These are phyloP conservation scores for Westerdykella sp. DNA, from an alignment of 2,329 filamentous ascomycete genomes.

Conservation along the genomic window DNA sequence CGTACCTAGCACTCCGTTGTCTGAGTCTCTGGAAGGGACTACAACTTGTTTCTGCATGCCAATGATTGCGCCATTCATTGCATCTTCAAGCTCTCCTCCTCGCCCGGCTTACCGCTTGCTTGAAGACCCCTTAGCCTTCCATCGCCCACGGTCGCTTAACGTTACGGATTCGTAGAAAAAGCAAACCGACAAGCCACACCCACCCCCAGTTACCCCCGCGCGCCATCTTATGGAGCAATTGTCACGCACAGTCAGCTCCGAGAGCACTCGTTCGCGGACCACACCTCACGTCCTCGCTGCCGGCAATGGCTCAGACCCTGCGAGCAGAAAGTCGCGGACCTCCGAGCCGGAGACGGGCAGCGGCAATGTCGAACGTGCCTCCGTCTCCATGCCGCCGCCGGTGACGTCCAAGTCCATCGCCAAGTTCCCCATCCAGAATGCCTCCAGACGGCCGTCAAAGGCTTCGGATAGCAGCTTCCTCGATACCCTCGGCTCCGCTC, in stretches of 20 bases:
- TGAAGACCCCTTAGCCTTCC: too few relatives aligned
- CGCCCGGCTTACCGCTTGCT: too few relatives aligned
- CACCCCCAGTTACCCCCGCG: not conserved
- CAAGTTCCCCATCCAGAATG: conserved; percentile 30
- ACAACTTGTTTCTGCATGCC: too few relatives aligned
- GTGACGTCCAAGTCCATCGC: conserved; percentile 37
- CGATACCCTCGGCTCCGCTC: conserved; percentile 16
- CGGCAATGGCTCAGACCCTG: conserved; percentile 35
- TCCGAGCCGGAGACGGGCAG: conserved; percentile 56
- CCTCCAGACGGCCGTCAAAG: conserved; percentile 36
- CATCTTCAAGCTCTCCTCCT: too few relatives aligned
- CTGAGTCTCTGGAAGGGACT: too few relatives aligned
- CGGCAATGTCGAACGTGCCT: conserved; percentile 54
- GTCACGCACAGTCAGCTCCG: conserved; percentile 31
- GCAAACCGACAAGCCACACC: too few relatives aligned
- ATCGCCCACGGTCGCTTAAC: not conserved
- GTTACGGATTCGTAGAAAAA: conserved; percentile 1
- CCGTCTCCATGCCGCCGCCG: conserved; percentile 59
- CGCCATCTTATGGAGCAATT: conserved; percentile 28
- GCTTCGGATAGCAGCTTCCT: conserved; percentile 41
- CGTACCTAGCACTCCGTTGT: too few relatives aligned
- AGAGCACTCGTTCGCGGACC: conserved; percentile 35
- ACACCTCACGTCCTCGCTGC: conserved; percentile 44
- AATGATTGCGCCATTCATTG: too few relatives aligned
- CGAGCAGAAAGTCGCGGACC: conserved; percentile 51